Percentiles rank a stretch among this genome's conserved stretches.
Conservation (phyloP, 116 monocot genomes). For the Papilionanthe hybrid region DNA sequence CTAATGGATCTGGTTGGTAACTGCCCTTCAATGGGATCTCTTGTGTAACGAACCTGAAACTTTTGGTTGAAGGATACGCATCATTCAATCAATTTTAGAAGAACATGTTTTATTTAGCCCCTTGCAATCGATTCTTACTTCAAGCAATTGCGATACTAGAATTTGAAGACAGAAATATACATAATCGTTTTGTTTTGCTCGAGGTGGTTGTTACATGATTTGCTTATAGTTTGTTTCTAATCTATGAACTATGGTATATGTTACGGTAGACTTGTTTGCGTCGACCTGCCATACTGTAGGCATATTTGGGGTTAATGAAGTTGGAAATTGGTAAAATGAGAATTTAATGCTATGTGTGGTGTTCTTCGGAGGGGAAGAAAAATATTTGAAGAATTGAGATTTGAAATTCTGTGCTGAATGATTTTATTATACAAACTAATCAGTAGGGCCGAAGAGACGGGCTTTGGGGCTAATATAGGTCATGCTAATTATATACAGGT, state of each 20-base stretch:
- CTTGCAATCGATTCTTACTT: not conserved
- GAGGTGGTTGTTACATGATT: not conserved
- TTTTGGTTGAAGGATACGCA: not conserved
- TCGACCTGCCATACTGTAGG: not conserved
- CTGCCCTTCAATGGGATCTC: not conserved
- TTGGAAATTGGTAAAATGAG: not conserved
- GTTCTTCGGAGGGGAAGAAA: not conserved
- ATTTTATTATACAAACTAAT: not conserved
- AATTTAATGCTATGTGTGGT: not conserved
- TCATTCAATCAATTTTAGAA: not conserved
- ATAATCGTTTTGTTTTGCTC: not conserved
- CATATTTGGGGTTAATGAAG: not conserved
- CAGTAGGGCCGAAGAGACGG: not conserved
- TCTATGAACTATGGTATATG: not conserved
- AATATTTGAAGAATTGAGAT: not conserved
- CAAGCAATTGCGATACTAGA: not conserved
- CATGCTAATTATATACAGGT: not conserved
- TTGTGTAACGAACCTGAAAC: not conserved
- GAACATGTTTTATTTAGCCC: not conserved
- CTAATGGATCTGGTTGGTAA: constrained; percentile 76
- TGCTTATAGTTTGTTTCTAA: not conserved
- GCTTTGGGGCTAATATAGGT: not conserved
- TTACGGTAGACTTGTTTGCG: not conserved
- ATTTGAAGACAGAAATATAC: not conserved
- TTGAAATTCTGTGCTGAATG: not conserved